Percentiles rank a stretch among this genome's conserved stretches.
These are phyloP conservation scores for Plantago major DNA, from an alignment of 257 asterid species.

Conservation along the genomic window DNA sequence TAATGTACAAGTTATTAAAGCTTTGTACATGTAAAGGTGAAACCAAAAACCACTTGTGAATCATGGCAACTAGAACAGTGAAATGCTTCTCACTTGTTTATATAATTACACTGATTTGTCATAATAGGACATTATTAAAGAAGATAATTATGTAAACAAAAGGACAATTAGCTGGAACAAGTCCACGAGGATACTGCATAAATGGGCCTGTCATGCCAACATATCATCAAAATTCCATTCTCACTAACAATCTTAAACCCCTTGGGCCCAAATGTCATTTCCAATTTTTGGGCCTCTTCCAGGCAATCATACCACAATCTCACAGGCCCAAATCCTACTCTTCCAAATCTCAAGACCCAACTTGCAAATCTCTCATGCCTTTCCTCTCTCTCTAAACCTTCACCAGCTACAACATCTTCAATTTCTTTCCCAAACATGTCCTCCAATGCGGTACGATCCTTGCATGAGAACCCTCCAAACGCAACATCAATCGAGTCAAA, in stretches of 20 bases:
- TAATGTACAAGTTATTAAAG: too few species aligned
- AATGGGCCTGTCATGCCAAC: constrained; percentile 64
- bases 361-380: constrained; percentile 46
- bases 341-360: constrained; percentile 37
- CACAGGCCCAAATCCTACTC: constrained; percentile 40
- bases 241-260: constrained; percentile 34
- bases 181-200: constrained; percentile 55
- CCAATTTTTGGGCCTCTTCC: constrained; percentile 39
- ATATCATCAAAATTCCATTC: constrained; percentile 43
- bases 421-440: constrained; percentile 54
- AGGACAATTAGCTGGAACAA: constrained; percentile 10
- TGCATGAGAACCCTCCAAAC: constrained; percentile 26
- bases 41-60: too few species aligned
- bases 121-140: too few species aligned
- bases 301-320: constrained; percentile 41
- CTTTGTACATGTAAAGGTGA: too few species aligned
- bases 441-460: constrained; percentile 33
- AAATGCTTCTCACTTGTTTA: too few species aligned
- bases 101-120: too few species aligned
- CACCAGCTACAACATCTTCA: constrained; percentile 48
- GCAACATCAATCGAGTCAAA: constrained; percentile 36
- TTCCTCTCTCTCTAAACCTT: constrained; percentile 47
- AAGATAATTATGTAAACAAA: background rate
- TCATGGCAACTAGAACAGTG: too few species aligned
- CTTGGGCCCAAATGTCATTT: constrained; percentile 25